A percentile compares a stretch with the other conserved stretches of the same genome.
Evolutionary conservation across 2,329 filamentous ascomycete species (phyloP).

Genomic region (Basipetospora sp.): DNA sequence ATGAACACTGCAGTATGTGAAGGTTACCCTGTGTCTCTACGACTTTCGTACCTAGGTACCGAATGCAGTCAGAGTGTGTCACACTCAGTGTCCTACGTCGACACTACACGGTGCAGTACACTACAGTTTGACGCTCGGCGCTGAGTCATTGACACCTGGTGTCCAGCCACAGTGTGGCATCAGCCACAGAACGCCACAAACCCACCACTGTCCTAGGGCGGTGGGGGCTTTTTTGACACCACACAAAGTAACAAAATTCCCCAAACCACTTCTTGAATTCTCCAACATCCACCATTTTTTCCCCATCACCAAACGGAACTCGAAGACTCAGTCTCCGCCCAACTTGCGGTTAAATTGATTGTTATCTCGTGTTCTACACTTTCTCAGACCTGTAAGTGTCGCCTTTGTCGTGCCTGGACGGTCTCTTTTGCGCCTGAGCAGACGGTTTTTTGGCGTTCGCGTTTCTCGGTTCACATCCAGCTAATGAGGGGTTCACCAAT

Average conservation of each 20-base stretch:
- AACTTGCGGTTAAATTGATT: slow-evolving; percentile 99
- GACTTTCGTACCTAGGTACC: no score
- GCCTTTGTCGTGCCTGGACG: no score
- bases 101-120: no score
- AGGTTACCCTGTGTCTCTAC: no score
- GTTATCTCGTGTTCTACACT: slow-evolving; percentile 68
- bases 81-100: no score
- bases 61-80: no score
- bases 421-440: no score
- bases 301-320: slow-evolving; percentile 46
- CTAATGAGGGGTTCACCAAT: no score
- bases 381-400: slow-evolving; percentile 4
- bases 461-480: no score
- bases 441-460: no score
- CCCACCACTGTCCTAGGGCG: neutral
- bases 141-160: neutral
- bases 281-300: slow-evolving; percentile 1
- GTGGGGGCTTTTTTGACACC: slow-evolving; percentile 5
- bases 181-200: neutral
- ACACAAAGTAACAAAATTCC: slow-evolving; percentile 6
- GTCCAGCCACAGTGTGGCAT: neutral
- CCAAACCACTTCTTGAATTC: neutral
- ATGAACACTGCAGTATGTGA: no score
- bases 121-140: no score
- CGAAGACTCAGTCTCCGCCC: slow-evolving; percentile 99